Evolutionary conservation across 2,329 filamentous ascomycete species (phyloP).

Genomic region (Aspergillus awamori): DNA sequence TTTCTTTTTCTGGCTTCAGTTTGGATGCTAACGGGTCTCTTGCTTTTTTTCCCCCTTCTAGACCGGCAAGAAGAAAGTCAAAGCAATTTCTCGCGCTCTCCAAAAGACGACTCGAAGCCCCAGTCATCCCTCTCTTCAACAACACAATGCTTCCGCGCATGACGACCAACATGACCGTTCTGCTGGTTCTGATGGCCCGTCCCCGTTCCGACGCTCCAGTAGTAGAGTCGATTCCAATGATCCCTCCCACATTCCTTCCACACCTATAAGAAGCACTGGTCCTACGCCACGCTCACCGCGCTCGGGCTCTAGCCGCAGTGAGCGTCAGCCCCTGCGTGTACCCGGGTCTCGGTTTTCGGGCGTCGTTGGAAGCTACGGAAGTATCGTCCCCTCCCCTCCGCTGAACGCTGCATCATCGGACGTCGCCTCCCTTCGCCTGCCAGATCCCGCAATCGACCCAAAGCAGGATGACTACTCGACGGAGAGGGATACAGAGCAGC

Average conservation of each 20-base stretch:
- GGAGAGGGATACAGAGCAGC: conserved; percentile 19
- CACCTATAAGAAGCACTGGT: conserved; percentile 24
- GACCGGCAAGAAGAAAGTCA: conserved; percentile 87
- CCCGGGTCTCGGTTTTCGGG: conserved; percentile 40
- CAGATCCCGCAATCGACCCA: conserved; percentile 62
- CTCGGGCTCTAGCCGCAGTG: conserved; percentile 43
- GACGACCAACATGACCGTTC: conserved; percentile 18
- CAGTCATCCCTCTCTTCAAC: conserved; percentile 49
- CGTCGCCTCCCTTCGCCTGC: conserved; percentile 60
- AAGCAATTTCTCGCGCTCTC: conserved; percentile 75
- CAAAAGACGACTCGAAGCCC: conserved; percentile 56
- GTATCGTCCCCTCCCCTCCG: conserved; percentile 62
- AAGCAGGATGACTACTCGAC: conserved; percentile 29
- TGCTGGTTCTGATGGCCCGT: conserved; percentile 18
- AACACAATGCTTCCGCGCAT: conserved; percentile 21
- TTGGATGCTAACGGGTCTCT: conserved; percentile 16
- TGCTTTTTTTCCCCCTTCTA: conserved; percentile 33
- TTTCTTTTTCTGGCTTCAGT: not conserved
- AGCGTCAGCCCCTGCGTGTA: conserved; percentile 39
- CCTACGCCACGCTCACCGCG: conserved; percentile 27
- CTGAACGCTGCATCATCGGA: conserved; percentile 33
- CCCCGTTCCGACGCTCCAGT: conserved; percentile 25
- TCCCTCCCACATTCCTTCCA: conserved; percentile 16
- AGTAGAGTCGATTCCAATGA: conserved; percentile 24
- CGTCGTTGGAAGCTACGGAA: conserved; percentile 61